Base-by-base conservation (phyloP, 495 filamentous ascomycete species). In the Penicillium alfredii region DNA sequence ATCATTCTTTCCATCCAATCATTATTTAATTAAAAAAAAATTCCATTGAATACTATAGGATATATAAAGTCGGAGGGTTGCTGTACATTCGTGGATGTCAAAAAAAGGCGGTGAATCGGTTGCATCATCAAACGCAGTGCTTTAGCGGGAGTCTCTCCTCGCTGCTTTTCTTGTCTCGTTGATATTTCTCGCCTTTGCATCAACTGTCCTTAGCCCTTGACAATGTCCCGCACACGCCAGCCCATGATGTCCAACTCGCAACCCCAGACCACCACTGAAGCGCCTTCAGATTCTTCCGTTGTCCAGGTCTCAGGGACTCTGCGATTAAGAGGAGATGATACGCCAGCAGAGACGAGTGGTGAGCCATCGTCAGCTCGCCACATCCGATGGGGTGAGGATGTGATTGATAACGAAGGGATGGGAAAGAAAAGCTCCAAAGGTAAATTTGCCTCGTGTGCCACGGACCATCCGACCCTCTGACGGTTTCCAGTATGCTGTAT, bases 391-490 rank as follows among this genome's bases (percentile, higher is more conserved):
- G 87, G 84, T 6, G 84, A 87, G 48, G 86, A 89, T 58, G 90
- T 96, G 4, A 67, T 99, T 5, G 88, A 99, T 64, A 99, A 99
- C 51, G 92, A 99, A 60, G 89, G 89, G 3, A 73, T 97, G 61
- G 88, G 88, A 4, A 84, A 81, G 62, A 99, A 97, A 66, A 85
- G 76, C 27, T 90, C 84, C 0, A 99, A 99, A 82, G 88, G 89
- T 88, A 55, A 25, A 51, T 50, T 25, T 11, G 15, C 6, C 33
- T 26, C 15, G 12, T 16, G 19, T 27, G 14, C 13, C 8, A n/a
- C 4, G 13, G 12, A 6, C 8, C 18, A 18, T 30, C 16, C 7
- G 18, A 30, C 28, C 23, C 3, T 19, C 40, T 30, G 27, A 47
- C 21, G 13, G 8, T 13, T 12, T 7, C 28, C 48, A 96, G 93